phyloP scores from a whole-genome alignment of 108 stramenopile species.

The Discostella pseudostelligera region DNA sequence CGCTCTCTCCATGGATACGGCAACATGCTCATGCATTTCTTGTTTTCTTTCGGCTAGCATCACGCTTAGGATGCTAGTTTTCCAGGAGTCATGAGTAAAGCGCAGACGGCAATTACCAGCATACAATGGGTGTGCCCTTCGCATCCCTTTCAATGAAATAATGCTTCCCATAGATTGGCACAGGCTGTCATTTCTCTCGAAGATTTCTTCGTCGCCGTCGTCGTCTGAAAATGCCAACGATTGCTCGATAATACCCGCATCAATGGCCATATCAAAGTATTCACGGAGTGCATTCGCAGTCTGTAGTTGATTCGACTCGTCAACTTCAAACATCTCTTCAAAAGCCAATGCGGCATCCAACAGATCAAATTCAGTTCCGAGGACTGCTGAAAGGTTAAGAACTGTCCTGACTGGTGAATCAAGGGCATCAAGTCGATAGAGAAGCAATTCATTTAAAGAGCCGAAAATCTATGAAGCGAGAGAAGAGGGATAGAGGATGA shows the following conservation, averaged over 20 bases:
- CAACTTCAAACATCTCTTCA: conserved; percentile 38
- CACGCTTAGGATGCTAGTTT: conserved; percentile 53
- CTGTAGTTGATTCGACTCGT: conserved; percentile 24
- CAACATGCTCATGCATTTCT: conserved; percentile 64
- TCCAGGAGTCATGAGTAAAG: conserved; percentile 68
- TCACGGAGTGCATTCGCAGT: conserved; percentile 27
- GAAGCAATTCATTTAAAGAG: conserved; percentile 51
- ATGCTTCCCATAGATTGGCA: conserved; percentile 21
- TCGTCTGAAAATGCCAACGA: conserved; percentile 13
- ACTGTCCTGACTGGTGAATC: conserved; percentile 49
- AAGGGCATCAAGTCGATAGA: conserved; percentile 62
- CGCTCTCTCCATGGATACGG: conserved; percentile 51
- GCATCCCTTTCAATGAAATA: conserved; percentile 20
- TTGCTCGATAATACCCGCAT: conserved; percentile 65
- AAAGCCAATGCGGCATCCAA: conserved; percentile 51
- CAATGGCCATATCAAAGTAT: conserved; percentile 51
- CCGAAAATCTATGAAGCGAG: conserved; percentile 18
- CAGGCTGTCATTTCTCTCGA: conserved; percentile 28
- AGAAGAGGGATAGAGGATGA: conserved; percentile 7
- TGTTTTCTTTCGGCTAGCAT: conserved; percentile 57
- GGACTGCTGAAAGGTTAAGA: conserved; percentile 60
- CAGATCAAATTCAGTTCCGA: conserved; percentile 59
- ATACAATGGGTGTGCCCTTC: conserved; percentile 40
- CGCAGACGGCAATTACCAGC: conserved; percentile 43
- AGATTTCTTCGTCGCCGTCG: conserved; percentile 22